Evolutionary conservation across 1,284 basidiomycete species (phyloP).

Genomic region (Exsudoporus floridanus): DNA sequence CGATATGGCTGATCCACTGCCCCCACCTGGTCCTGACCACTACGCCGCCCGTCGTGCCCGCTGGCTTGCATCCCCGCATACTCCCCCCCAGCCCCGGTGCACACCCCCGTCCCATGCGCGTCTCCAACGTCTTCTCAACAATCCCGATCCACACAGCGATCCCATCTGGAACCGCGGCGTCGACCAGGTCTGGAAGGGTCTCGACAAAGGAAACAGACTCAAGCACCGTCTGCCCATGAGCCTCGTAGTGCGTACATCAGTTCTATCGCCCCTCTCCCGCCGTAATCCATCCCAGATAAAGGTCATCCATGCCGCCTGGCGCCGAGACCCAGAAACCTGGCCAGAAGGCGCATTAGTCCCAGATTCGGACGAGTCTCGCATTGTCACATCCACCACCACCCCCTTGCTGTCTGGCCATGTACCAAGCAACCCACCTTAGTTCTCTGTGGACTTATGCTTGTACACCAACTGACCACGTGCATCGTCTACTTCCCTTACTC

Average conservation of each 20-base stretch:
- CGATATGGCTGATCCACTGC: constrained; percentile 38
- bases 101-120: constrained; percentile 44
- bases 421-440: constrained; percentile 7
- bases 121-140: constrained; percentile 53
- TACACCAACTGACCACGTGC: constrained; percentile 1
- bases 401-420: neutral
- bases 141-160: constrained; percentile 49
- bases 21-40: constrained; percentile 61
- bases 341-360: constrained; percentile 56
- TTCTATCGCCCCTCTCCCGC: constrained; percentile 7
- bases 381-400: neutral
- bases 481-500: neutral
- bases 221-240: constrained; percentile 58
- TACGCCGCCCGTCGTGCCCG: constrained; percentile 60
- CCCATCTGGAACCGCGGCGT: constrained; percentile 57
- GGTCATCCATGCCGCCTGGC: constrained; percentile 69
- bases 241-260: constrained; percentile 52
- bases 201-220: constrained; percentile 55
- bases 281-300: constrained; percentile 51
- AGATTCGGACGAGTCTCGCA: constrained; percentile 50
- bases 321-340: constrained; percentile 69
- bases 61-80: constrained; percentile 47
- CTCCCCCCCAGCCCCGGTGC: constrained; percentile 16
- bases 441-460: neutral
- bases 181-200: constrained; percentile 60